These are phyloP conservation scores for Harringtonia lauricola DNA, from an alignment of 2,329 filamentous ascomycete species.

Conservation along the genomic window DNA sequence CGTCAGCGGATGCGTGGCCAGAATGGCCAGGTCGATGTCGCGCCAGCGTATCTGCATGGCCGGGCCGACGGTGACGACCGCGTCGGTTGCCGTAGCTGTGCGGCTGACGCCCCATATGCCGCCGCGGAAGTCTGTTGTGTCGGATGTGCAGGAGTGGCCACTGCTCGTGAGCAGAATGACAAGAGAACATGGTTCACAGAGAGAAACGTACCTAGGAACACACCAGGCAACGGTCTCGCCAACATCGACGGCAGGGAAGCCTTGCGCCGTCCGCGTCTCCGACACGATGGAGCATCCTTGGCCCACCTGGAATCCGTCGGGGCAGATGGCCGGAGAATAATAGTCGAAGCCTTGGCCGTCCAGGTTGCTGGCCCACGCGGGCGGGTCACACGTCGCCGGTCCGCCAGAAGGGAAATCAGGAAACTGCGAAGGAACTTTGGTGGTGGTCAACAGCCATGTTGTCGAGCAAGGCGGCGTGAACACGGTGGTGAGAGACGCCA, in stretches of 20 bases:
- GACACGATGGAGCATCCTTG: conserved; percentile 15
- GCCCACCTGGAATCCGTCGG: conserved; percentile 24
- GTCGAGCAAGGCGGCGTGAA: conserved; percentile 28
- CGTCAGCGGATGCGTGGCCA: conserved; percentile 26
- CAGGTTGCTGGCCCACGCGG: conserved; percentile 23
- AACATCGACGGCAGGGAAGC: conserved; percentile 9
- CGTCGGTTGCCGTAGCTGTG: conserved; percentile 10
- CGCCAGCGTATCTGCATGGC: conserved; percentile 27
- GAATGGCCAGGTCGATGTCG: conserved; percentile 19
- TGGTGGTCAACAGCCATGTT: conserved; percentile 28
- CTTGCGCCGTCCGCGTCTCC: conserved; percentile 7
- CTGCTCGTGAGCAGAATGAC: conserved; percentile 9
- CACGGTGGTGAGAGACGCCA: conserved; percentile 27
- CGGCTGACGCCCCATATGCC: conserved; percentile 24
- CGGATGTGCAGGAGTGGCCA: conserved; percentile 27
- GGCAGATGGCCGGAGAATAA: conserved; percentile 29
- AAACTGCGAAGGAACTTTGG: conserved; percentile 26
- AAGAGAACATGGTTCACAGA: not conserved
- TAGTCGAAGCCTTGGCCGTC: conserved; percentile 23
- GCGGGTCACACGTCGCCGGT: conserved; percentile 19
- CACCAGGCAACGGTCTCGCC: conserved; percentile 14
- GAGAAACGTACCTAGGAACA: conserved; percentile 12
- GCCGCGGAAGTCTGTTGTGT: conserved; percentile 27
- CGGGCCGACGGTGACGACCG: conserved; percentile 21
- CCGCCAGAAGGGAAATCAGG: conserved; percentile 20